These are phyloP conservation scores for Fremontodendron californicum DNA, from an alignment of 345 rosid species.

Conservation along the genomic window DNA sequence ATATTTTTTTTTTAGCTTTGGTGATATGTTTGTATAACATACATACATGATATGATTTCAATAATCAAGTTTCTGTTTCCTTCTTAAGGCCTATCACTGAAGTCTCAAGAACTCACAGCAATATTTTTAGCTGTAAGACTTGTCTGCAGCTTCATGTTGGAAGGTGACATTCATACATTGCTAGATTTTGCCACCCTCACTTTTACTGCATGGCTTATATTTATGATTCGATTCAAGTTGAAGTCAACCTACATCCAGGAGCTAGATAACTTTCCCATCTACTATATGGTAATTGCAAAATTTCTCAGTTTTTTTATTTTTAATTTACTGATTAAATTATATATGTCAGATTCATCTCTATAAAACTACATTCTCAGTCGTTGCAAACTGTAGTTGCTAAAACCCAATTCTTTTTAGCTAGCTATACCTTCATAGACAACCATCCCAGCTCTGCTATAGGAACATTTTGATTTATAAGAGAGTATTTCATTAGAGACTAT, in stretches of 20 bases:
- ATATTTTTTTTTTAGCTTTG: too few species aligned
- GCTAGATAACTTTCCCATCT: constrained; percentile 50
- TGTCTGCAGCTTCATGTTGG: constrained; percentile 38
- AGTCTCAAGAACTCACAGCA: constrained; percentile 71
- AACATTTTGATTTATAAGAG: too few species aligned
- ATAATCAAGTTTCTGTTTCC: neutral
- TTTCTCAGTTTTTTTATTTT: neutral
- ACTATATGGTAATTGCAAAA: constrained; percentile 44
- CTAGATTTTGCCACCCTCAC: constrained; percentile 56
- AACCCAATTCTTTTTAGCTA: too few species aligned
- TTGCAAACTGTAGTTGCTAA: too few species aligned
- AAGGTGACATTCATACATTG: constrained; percentile 54
- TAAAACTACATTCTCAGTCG: too few species aligned
- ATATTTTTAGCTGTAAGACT: constrained; percentile 57
- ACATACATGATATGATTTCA: too few species aligned
- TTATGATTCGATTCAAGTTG: constrained; percentile 68
- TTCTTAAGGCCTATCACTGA: constrained; percentile 68
- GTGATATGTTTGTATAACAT: too few species aligned
- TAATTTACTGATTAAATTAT: too few species aligned
- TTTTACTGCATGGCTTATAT: constrained; percentile 66
- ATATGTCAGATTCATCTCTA: too few species aligned
- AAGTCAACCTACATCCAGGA: constrained; percentile 60
- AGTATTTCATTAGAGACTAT: too few species aligned
- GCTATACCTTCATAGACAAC: too few species aligned
- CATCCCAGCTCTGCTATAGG: too few species aligned